Evolutionary conservation across 78 protist species (phyloP).

Genomic region (Dictyostelium citrinum): DNA sequence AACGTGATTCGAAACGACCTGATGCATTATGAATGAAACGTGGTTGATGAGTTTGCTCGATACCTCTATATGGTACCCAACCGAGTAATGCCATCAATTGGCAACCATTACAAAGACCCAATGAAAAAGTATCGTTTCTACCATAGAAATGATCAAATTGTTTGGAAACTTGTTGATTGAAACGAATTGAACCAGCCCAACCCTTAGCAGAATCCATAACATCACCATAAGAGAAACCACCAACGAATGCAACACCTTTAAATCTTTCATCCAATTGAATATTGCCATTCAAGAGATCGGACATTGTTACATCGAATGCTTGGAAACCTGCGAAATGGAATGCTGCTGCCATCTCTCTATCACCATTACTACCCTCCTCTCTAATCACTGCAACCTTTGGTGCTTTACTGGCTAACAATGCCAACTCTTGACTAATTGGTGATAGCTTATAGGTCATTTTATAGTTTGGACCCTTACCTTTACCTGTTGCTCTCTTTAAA

Average conservation of each 20-base stretch:
- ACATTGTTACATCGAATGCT: conserved; percentile 88
- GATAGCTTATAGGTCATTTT: conserved; percentile 37
- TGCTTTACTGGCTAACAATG: background rate
- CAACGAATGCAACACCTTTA: conserved; percentile 92
- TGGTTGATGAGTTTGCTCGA: conserved; percentile 73
- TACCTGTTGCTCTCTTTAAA: conserved; percentile 23
- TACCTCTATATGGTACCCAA: conserved; percentile 84
- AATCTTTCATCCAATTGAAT: conserved; percentile 70
- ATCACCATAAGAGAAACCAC: conserved; percentile 95
- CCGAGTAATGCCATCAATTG: conserved; percentile 91
- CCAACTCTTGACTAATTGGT: conserved; percentile 2
- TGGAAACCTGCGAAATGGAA: conserved; percentile 90
- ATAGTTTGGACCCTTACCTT: conserved; percentile 51
- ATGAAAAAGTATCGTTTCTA: conserved; percentile 92
- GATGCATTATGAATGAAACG: conserved; percentile 89
- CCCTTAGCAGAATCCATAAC: conserved; percentile 94
- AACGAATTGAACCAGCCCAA: conserved; percentile 88
- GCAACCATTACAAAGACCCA: conserved; percentile 98
- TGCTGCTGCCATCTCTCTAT: conserved; percentile 93
- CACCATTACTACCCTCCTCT: conserved; percentile 95
- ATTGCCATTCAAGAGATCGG: conserved; percentile 81
- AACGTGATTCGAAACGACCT: conserved; percentile 90
- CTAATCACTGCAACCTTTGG: conserved; percentile 91
- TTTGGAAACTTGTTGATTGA: conserved; percentile 20
- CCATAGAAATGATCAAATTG: conserved; percentile 84